Evolutionary conservation across 768 basidiomycete genomes (phyloP).

Genomic region (Lentinula guzmanii): DNA sequence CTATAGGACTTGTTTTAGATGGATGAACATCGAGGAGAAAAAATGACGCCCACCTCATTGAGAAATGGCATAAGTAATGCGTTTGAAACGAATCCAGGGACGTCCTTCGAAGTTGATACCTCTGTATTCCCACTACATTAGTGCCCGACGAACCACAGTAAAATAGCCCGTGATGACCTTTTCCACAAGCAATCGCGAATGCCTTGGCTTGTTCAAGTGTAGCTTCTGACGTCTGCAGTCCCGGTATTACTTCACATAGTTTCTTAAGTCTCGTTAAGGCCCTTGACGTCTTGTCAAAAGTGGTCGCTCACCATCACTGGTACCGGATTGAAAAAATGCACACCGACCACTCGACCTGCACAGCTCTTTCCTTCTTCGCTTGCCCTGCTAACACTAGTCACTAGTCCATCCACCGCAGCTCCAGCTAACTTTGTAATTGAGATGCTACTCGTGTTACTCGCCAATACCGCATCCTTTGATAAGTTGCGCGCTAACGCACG

Average conservation of each 20-base stretch:
- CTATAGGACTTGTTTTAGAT: conserved; percentile 24
- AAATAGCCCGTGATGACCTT: conserved; percentile 44
- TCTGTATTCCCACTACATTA: conserved; percentile 37
- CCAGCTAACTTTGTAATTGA: conserved; percentile 93
- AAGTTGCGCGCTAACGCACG: conserved; percentile 59
- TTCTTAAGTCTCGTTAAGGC: conserved; percentile 38
- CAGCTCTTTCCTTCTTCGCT: conserved; percentile 58
- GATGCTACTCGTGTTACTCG: conserved; percentile 91
- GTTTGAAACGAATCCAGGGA: conserved; percentile 94
- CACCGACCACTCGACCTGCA: conserved; percentile 79
- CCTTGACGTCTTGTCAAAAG: not conserved
- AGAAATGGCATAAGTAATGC: conserved; percentile 96
- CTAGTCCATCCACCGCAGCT: conserved; percentile 52
- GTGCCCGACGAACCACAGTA: not conserved
- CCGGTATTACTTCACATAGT: conserved; percentile 93
- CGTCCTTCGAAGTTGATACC: conserved; percentile 86
- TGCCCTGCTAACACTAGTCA: conserved; percentile 29
- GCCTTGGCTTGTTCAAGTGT: conserved; percentile 71
- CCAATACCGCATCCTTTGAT: conserved; percentile 72
- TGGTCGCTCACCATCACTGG: conserved; percentile 76
- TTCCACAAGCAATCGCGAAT: conserved; percentile 87
- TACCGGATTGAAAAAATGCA: conserved; percentile 95
- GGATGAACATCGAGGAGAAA: conserved; percentile 1
- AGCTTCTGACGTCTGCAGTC: conserved; percentile 79
- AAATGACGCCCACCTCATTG: conserved; percentile 60